Base-by-base conservation (phyloP, 768 basidiomycete genomes). In the Mycena floridula region DNA sequence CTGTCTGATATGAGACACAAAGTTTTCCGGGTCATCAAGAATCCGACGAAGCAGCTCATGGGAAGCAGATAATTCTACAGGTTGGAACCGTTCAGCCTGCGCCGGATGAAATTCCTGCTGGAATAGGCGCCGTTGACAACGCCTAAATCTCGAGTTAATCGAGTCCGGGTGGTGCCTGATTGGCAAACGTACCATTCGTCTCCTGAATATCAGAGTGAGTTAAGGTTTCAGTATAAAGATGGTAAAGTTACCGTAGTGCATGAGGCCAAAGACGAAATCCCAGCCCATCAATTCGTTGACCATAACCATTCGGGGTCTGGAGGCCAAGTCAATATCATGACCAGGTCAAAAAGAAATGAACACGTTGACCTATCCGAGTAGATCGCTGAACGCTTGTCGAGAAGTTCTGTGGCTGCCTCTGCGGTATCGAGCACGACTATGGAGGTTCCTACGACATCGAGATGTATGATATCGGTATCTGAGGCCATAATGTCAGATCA, bases 361-460 rank as follows among this genome's bases (percentile, higher is more conserved):
- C 23, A n/a, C 3, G n/a, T 25, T 36, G 25, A 70, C 42, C 69
- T 59, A 48, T 57, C 57, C 3, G 69, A 68, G 49, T 69, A 66
- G 8, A 62, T 62, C 7, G 54, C 49, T 1, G 65, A 66, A 9
- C 62, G 57, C 22, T 60, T 59, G 25, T 67, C 63, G 16, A 70
- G 55, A 2, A 70, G 53, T 2, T 62, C 66, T 30, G 56, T 56
- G 2, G 61, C 66, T 15, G 58, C 54, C 36, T 62, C 56, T 41
- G 57, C 43, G 21, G 58, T 58, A 44, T 64, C 67, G 38, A 69
- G 48, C 15, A 69, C 50, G 37, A 66, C 46, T 26, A 62, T 50
- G 20, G 55, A 54, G 25, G 52, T 53, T 15, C 59, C 58, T 7
- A 54, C 49, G 2, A 56, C 45, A 37, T 59, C 45, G 6, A 62